phyloP scores from a whole-genome alignment of 192 early-diverging fungal genomes.

The Pecoramyces ruminantium region DNA sequence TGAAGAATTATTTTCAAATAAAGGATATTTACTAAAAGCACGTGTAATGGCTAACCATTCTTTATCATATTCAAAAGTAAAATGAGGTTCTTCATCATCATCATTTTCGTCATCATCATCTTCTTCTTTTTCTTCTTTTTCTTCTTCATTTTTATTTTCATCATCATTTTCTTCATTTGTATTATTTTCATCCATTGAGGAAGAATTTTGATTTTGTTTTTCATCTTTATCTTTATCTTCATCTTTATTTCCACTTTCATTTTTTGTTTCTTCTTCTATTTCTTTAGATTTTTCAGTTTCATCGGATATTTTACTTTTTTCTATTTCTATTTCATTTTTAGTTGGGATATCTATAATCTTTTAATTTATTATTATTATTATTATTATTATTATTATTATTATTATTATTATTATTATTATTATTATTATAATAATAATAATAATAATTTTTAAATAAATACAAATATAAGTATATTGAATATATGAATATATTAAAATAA shows the following conservation, averaged over 20 bases:
- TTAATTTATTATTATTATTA: background rate
- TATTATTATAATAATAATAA: too few species aligned
- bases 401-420: too few species aligned
- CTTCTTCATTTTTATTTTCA: background rate
- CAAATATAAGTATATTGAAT: too few species aligned
- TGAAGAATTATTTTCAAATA: background rate
- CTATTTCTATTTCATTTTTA: background rate
- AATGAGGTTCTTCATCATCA: background rate
- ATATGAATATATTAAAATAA: too few species aligned
- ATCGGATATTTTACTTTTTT: background rate
- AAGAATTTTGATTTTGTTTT: too few species aligned
- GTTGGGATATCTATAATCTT: background rate
- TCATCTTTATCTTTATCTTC: background rate
- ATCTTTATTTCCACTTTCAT: too few species aligned
- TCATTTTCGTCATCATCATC: conserved; percentile 14
- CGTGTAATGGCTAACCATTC: conserved; percentile 70
- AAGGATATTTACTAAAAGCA: conserved; percentile 3
- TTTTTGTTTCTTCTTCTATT: too few species aligned
- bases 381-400: too few species aligned
- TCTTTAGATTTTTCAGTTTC: too few species aligned
- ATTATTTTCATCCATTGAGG: too few species aligned
- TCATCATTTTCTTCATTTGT: background rate
- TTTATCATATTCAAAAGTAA: conserved; percentile 56
- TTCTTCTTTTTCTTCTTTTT: background rate
- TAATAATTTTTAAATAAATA: too few species aligned